These are phyloP conservation scores for Podospora pseudocomata DNA, from an alignment of 495 filamentous ascomycete species.

Conservation along the genomic window DNA sequence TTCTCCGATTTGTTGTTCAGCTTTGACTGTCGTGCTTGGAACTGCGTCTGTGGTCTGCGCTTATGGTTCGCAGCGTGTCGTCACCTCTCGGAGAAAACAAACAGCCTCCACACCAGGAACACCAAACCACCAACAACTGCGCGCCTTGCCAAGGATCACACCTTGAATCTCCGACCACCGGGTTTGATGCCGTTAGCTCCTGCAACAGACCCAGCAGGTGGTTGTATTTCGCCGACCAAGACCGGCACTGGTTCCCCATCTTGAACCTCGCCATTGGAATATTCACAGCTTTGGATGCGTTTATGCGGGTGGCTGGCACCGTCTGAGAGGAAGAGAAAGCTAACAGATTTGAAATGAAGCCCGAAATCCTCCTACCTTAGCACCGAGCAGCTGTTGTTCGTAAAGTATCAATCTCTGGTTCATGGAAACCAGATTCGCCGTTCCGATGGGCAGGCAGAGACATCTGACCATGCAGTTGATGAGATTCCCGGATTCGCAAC, in stretches of 20 bases:
- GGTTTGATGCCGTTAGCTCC: conserved; percentile 21
- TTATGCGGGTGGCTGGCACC: background rate
- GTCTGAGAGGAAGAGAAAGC: background rate
- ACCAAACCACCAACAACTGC: background rate
- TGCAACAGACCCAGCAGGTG: conserved; percentile 3
- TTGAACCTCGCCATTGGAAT: background rate
- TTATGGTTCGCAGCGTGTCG: background rate
- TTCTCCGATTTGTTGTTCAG: conserved; percentile 25
- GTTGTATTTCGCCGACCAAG: conserved; percentile 9
- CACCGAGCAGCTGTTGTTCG: too few relatives aligned
- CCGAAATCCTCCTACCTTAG: too few relatives aligned
- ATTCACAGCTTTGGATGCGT: background rate
- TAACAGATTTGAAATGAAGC: background rate
- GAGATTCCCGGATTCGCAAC: background rate
- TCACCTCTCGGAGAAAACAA: conserved; percentile 4
- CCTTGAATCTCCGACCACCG: conserved; percentile 14
- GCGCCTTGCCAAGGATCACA: conserved; percentile 7
- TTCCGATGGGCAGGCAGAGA: background rate
- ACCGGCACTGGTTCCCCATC: background rate
- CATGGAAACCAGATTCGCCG: background rate
- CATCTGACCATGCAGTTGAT: background rate
- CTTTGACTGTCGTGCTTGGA: background rate
- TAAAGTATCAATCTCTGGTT: background rate
- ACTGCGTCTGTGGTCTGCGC: background rate
- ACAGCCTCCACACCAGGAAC: background rate